Evolutionary conservation across 371 early-diverging fungal genomes (phyloP).

Genomic region (Circinella minor): DNA sequence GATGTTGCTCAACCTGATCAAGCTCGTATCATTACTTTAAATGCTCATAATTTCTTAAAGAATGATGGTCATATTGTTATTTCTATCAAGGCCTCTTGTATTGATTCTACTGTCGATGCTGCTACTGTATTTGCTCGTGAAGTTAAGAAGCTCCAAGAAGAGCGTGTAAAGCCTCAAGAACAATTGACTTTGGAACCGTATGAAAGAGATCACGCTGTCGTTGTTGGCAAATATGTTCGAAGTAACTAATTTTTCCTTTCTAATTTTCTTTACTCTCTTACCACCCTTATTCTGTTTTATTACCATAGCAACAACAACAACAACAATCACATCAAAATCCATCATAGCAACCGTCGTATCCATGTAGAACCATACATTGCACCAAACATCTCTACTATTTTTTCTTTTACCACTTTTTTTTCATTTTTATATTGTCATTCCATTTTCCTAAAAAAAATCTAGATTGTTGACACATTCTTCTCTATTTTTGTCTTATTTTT

Average conservation of each 20-base stretch:
- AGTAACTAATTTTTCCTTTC: conserved; percentile 47
- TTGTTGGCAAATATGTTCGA: conserved; percentile 91
- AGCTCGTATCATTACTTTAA: conserved; percentile 98
- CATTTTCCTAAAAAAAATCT: neutral
- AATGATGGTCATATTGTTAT: conserved; percentile 98
- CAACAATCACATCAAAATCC: no score
- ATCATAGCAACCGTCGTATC: no score
- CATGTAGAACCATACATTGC: neutral
- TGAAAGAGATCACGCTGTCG: conserved; percentile 99
- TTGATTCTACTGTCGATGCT: conserved; percentile 99
- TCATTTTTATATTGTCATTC: neutral
- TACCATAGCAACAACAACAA: conserved; percentile 1
- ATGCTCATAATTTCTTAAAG: conserved; percentile 99
- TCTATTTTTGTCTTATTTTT: conserved; percentile 2
- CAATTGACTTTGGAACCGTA: conserved; percentile 99
- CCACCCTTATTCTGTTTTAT: neutral
- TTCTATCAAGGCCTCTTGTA: conserved; percentile 99
- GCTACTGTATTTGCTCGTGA: conserved; percentile 99
- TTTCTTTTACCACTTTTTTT: conserved; percentile 9
- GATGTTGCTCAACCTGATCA: conserved; percentile 99
- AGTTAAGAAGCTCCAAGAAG: conserved; percentile 98
- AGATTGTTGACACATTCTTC: neutral
- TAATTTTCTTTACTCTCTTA: conserved; percentile 5
- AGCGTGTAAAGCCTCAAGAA: conserved; percentile 99
- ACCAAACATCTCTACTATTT: conserved; percentile 9